Evolutionary conservation across 768 basidiomycete species (phyloP).

Genomic region (Trametes maxima): DNA sequence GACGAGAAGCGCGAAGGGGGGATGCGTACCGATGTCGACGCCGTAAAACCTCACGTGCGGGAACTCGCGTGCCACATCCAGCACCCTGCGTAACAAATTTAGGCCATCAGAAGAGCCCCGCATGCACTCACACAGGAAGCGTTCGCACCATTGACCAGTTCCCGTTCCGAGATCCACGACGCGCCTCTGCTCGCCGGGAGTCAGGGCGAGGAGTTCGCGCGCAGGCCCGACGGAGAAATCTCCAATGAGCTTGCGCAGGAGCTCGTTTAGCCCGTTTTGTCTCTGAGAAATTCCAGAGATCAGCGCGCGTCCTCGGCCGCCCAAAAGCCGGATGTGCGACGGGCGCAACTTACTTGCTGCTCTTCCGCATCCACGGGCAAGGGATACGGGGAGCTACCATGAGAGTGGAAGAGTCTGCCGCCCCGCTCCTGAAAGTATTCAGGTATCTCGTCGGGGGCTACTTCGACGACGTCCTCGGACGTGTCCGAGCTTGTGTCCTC

Average conservation of each 20-base stretch:
- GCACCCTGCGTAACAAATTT: conserved; percentile 51
- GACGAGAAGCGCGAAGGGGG: conserved; percentile 10
- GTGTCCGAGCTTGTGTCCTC: conserved; percentile 45
- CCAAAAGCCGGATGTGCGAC: background rate
- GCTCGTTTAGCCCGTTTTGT: conserved; percentile 49
- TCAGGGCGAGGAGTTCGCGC: conserved; percentile 46
- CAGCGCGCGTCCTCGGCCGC: background rate
- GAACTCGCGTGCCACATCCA: conserved; percentile 72
- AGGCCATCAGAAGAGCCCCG: conserved; percentile 8
- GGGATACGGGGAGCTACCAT: conserved; percentile 63
- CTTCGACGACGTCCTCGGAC: conserved; percentile 47
- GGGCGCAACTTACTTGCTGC: conserved; percentile 54
- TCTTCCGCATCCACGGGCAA: conserved; percentile 74
- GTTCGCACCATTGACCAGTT: conserved; percentile 63
- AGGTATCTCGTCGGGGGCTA: conserved; percentile 58
- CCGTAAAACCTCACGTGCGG: conserved; percentile 67
- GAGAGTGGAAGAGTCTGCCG: conserved; percentile 70
- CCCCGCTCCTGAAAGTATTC: conserved; percentile 58
- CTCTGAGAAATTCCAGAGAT: conserved; percentile 43
- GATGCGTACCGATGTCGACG: conserved; percentile 71
- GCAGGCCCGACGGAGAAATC: conserved; percentile 65
- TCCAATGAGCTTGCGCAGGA: conserved; percentile 55
- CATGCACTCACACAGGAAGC: background rate
- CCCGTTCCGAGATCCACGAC: conserved; percentile 80
- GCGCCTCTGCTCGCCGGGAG: conserved; percentile 45